These are phyloP conservation scores for Heliosperma pusillum DNA, from an alignment of 148 eudicot genomes.

Conservation along the genomic window DNA sequence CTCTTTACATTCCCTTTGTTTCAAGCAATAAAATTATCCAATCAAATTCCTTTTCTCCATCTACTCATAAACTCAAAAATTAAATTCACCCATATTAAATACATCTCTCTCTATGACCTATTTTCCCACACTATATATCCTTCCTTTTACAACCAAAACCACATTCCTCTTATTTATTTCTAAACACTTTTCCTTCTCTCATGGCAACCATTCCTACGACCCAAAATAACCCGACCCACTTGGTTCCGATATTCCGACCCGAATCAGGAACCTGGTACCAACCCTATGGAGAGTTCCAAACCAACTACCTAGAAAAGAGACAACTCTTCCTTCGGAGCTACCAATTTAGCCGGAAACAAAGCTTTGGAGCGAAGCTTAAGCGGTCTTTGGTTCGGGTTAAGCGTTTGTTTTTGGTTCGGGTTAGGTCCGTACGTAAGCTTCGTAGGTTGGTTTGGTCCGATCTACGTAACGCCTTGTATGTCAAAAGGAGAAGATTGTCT, in stretches of 20 bases:
- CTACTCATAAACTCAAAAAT: constrained; percentile 5
- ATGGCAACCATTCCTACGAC: neutral
- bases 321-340: constrained; percentile 82
- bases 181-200: neutral
- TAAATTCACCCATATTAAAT: constrained; percentile 15
- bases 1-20: constrained; percentile 10
- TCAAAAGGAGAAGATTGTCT: constrained; percentile 24
- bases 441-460: constrained; percentile 55
- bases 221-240: neutral
- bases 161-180: constrained; percentile 13
- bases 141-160: constrained; percentile 11
- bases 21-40: constrained; percentile 9
- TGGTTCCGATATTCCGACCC: constrained; percentile 32
- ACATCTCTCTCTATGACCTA: neutral
- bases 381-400: constrained; percentile 48
- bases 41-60: constrained; percentile 8
- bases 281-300: constrained; percentile 20
- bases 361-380: constrained; percentile 39
- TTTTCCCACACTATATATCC: neutral
- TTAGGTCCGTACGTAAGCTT: constrained; percentile 44
- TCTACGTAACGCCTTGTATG: constrained; percentile 33
- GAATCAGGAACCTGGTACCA: constrained; percentile 26
- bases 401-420: constrained; percentile 39
- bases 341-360: constrained; percentile 71
- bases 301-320: constrained; percentile 57